Conservation (phyloP, 352 stramenopile species). For the Stramenopiles sp. region DNA sequence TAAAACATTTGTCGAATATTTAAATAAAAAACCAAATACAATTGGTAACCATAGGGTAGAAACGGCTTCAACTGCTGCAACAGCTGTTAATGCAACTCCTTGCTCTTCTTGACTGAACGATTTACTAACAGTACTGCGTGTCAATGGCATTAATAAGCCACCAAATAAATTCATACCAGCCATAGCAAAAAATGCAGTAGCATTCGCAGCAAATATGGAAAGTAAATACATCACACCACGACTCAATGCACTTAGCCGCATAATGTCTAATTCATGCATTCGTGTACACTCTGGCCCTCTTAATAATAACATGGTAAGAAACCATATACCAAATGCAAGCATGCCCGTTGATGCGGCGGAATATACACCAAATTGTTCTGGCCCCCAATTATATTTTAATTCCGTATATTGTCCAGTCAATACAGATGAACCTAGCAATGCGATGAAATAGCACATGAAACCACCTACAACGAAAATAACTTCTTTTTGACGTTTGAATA, state of each 20-base stretch:
- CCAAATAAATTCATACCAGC: neutral
- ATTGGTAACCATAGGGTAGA: neutral
- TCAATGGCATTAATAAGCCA: neutral
- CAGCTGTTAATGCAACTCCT: neutral
- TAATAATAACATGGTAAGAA: neutral
- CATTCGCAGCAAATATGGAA: neutral
- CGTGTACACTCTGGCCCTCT: neutral
- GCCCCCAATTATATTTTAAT: neutral
- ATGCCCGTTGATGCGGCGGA: neutral
- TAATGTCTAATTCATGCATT: neutral
- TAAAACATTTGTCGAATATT: neutral
- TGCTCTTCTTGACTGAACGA: neutral
- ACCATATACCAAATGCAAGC: neutral
- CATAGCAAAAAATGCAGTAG: neutral
- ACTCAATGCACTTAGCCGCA: neutral
- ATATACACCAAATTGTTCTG: neutral
- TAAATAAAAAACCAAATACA: neutral
- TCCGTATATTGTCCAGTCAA: neutral
- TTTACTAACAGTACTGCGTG: neutral
- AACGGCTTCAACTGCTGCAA: neutral
- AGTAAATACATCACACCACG: neutral
- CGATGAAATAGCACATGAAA: neutral
- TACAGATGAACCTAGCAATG: neutral
- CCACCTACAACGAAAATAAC: neutral
- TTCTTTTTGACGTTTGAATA: neutral